Base-by-base conservation (phyloP, 164 flowering plant species). In the Tinospora cordifolia region DNA sequence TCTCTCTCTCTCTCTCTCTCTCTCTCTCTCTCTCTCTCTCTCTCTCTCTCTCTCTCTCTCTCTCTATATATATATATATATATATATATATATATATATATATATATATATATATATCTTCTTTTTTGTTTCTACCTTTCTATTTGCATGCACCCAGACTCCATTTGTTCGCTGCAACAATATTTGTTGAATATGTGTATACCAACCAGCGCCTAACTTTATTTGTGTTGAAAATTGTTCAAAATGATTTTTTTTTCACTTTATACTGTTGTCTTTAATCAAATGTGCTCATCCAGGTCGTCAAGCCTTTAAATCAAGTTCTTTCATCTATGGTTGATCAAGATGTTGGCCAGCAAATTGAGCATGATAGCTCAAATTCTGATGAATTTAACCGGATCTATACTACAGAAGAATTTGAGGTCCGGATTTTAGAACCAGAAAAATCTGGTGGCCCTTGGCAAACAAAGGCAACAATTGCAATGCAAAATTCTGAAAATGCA, bases 401-500 rank as follows among this genome's bases (percentile, higher is more conserved):
- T 77, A 72, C 84, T 40, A 81, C 89, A 17, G 98, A 95, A 67
- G 98, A 92, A 77, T 95, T 86, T 81, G 97, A 92, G 78, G 84
- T 95, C 60, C 88, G 96, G 36, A 84, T 92, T 75, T 26, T 92
- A 80, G 99, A 95, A 79, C 99, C 97, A n/a, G 92, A 89, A 77
- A 94, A 84, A 72, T 83, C 90, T 82, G 92, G 94, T 78, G 98
- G 92, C 13, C 87, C 88, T 36, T 95, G 99, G 99, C 87, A 87
- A 78, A 87, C 90, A 46, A 86, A 80, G 83, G 96, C 93, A 71
- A 88, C 88, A 36, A 95, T 95, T 69, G 90, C 94, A 60, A 86
- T 95, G 96, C 98, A 95, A 76, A 87, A 80, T 81, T 87, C 88
- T 79, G 99, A 92, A 79, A 85, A 91, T 84, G 99, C 99, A 66